Conservation (phyloP, 495 filamentous ascomycete species). For the Daldinia grandis region DNA sequence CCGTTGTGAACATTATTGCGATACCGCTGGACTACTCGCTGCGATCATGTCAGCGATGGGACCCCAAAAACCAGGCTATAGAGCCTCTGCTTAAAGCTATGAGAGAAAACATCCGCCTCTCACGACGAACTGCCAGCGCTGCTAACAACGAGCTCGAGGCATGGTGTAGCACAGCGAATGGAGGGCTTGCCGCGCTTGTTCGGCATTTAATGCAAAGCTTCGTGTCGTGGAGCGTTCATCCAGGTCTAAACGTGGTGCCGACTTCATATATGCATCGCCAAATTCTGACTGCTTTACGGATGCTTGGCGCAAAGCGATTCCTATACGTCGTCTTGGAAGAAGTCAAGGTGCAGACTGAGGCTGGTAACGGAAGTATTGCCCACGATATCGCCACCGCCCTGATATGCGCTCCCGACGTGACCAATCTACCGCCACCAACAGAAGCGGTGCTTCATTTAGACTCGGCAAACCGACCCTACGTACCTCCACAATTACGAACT, state of each 20-base stretch:
- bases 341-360: conserved; percentile 60
- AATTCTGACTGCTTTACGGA: conserved; percentile 68
- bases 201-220: conserved; percentile 73
- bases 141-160: conserved; percentile 77
- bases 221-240: conserved; percentile 74
- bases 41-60: conserved; percentile 71
- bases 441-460: conserved; percentile 38
- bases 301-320: conserved; percentile 73
- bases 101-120: conserved; percentile 69
- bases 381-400: conserved; percentile 79
- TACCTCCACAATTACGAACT: conserved; percentile 47
- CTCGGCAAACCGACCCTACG: conserved; percentile 34
- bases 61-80: conserved; percentile 73
- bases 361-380: conserved; percentile 66
- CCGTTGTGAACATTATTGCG: conserved; percentile 84
- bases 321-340: conserved; percentile 74
- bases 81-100: conserved; percentile 76
- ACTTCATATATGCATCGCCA: conserved; percentile 83
- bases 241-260: conserved; percentile 70
- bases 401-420: conserved; percentile 72
- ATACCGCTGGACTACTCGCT: conserved; percentile 79
- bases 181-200: conserved; percentile 69
- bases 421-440: conserved; percentile 55
- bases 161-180: conserved; percentile 71
- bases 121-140: conserved; percentile 69